These are phyloP conservation scores for Spathaspora arborariae DNA, from an alignment of 805 yeast genomes.

Conservation along the genomic window DNA sequence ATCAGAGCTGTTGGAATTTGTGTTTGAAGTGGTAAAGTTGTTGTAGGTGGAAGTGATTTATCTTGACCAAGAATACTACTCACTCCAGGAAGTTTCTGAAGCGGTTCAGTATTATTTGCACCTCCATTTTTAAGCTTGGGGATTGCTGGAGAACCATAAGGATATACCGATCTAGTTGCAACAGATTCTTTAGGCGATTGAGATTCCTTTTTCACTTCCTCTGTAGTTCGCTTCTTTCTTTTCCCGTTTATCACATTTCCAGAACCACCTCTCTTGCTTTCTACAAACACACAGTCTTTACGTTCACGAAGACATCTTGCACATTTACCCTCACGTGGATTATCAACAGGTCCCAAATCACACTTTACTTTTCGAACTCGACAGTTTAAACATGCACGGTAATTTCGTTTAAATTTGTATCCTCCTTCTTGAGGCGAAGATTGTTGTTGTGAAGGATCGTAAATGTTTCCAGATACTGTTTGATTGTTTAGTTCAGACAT, in stretches of 20 bases:
- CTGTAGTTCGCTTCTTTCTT: constrained; percentile 42
- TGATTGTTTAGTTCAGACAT: background rate
- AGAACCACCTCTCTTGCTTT: constrained; percentile 29
- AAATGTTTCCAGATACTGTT: background rate
- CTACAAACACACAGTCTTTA: constrained; percentile 68
- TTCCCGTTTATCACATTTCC: constrained; percentile 40
- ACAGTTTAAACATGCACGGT: constrained; percentile 83
- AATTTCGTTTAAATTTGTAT: constrained; percentile 53
- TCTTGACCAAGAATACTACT: constrained; percentile 5
- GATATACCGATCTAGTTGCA: background rate
- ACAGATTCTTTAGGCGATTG: background rate
- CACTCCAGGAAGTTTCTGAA: constrained; percentile 6
- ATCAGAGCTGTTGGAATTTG: background rate
- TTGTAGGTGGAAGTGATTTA: background rate
- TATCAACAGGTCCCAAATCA: constrained; percentile 73
- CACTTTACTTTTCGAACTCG: constrained; percentile 81
- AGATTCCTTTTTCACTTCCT: constrained; percentile 1
- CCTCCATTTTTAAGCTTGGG: background rate
- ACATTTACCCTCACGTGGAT: constrained; percentile 80
- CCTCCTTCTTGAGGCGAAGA: background rate
- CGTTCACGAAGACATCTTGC: constrained; percentile 80
- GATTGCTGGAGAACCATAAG: constrained; percentile 4
- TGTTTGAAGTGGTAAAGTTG: background rate
- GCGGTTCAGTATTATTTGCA: background rate
- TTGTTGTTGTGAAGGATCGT: background rate